Evolutionary conservation across 176 grass and related monocot genomes (phyloP).

Genomic region (Oryza meyeriana): DNA sequence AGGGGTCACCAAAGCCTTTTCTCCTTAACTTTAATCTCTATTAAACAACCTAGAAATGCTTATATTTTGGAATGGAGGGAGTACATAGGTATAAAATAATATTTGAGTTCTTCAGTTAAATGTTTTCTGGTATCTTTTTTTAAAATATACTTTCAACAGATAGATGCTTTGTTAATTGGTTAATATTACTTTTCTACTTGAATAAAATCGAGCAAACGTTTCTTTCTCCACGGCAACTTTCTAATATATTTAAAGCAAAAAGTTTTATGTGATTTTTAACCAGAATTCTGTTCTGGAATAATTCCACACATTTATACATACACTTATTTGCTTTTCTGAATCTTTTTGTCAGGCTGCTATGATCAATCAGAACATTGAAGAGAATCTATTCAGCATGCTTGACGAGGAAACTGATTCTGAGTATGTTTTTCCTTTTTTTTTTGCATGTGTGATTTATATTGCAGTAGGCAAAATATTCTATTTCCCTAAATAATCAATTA

Average conservation of each 20-base stretch:
- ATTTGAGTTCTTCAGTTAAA: not conserved
- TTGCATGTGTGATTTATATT: conserved; percentile 5
- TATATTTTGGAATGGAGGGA: no score
- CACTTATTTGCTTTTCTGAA: conserved; percentile 7
- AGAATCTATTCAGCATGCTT: conserved; percentile 92
- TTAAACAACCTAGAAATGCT: no score
- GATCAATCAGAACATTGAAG: conserved; percentile 84
- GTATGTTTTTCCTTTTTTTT: conserved; percentile 56
- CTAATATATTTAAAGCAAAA: not conserved
- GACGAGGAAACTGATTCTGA: conserved; percentile 97
- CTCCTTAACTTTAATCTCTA: no score
- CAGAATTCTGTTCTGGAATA: not conserved
- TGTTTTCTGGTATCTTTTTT: not conserved
- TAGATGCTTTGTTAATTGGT: not conserved
- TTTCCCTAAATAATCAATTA: not conserved
- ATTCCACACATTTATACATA: not conserved
- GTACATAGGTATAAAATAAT: not conserved
- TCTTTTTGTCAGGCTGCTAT: conserved; percentile 70
- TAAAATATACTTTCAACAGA: not conserved
- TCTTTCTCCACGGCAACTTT: not conserved
- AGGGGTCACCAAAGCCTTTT: no score
- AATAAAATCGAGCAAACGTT: conserved; percentile 1
- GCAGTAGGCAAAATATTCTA: conserved; percentile 5
- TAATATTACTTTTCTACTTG: not conserved
- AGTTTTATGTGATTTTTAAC: not conserved